Evolutionary conservation across 768 basidiomycete species (phyloP), one percentile per base, ranked within the genome.

Genomic region (Lentinula edodes): DNA sequence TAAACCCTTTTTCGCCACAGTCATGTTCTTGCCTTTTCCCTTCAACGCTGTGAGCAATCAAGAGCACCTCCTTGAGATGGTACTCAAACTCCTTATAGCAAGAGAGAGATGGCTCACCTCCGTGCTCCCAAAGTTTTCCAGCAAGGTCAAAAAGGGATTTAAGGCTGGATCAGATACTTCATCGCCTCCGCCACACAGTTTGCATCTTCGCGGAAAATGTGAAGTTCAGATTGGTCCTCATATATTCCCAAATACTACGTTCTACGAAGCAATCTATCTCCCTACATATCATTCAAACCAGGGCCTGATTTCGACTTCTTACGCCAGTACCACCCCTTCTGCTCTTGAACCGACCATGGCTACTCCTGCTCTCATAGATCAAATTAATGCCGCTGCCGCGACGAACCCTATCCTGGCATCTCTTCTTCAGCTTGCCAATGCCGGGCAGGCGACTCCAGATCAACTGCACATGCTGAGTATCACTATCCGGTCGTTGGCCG

Each of bases 221-320:
- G 83, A 87, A 59, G 71, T 94, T 41, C 79, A 84, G 66, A 83
- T 93, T 36, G 91, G 91, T 5, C 91, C 91, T 13, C 90, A 91
- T 70, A 73, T 77, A 32, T 93, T 93, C 66, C 68, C 76, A 38
- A 83, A 86, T 23, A 91, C 90, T 0, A 76, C 80, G 0, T 76
- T 93, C 62, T 91, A 85, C 64, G 89, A 93, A 72, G 87, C 89
- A 8, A 81, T 86, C 67, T 92, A 91, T 71, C 77, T 85, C 18
- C 73, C 79, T 3, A 16, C 43, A 23, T 12, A 41, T 56, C 8
- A 12, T 15, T 38, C 36, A 15, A 12, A 20, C 4, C 45, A 51
- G 20, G 15, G 18, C 67, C 66, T 67, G 48, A 61, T 67, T 36
- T 64, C 66, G 48, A 51, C 63, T 63, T 38, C 65, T 15, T 32